Evolutionary conservation across 2,329 filamentous ascomycete species (phyloP).

Genomic region (Trichoderma oligosporum): DNA sequence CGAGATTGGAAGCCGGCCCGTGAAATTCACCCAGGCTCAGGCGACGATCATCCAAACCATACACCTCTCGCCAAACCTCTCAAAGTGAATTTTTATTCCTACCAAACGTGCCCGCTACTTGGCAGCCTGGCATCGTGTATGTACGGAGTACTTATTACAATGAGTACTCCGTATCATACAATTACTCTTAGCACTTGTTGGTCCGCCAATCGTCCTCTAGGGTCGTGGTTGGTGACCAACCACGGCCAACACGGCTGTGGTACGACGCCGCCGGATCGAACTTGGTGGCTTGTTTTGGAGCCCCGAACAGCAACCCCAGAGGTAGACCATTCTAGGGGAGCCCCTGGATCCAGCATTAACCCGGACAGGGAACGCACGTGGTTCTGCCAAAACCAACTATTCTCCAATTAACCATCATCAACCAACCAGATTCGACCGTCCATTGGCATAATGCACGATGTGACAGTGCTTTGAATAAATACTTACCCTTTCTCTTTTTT

Average conservation of each 20-base stretch:
- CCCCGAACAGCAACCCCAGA: neutral
- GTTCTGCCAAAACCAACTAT: neutral
- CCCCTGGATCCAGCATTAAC: slow-evolving; percentile 13
- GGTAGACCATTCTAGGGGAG: neutral
- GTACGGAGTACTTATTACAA: neutral
- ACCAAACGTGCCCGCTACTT: neutral
- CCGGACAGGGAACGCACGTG: slow-evolving; percentile 17
- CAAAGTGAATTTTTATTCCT: neutral
- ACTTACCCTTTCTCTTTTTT: neutral
- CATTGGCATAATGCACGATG: neutral
- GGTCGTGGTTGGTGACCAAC: neutral
- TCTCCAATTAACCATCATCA: neutral
- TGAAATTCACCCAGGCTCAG: neutral
- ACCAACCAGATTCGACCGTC: slow-evolving; percentile 5
- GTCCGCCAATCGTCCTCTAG: slow-evolving; percentile 1
- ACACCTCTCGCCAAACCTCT: neutral
- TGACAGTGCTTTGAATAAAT: neutral
- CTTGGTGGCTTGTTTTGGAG: slow-evolving; percentile 14
- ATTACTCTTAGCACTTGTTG: no score
- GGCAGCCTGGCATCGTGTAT: neutral
- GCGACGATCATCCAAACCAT: neutral
- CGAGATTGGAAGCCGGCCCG: neutral
- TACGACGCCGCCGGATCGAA: slow-evolving; percentile 12
- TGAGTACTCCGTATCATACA: neutral
- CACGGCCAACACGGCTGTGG: neutral